Evolutionary conservation across 257 asterid species (phyloP), one percentile per base, ranked within the genome.

Genomic region (Plantago ovata): DNA sequence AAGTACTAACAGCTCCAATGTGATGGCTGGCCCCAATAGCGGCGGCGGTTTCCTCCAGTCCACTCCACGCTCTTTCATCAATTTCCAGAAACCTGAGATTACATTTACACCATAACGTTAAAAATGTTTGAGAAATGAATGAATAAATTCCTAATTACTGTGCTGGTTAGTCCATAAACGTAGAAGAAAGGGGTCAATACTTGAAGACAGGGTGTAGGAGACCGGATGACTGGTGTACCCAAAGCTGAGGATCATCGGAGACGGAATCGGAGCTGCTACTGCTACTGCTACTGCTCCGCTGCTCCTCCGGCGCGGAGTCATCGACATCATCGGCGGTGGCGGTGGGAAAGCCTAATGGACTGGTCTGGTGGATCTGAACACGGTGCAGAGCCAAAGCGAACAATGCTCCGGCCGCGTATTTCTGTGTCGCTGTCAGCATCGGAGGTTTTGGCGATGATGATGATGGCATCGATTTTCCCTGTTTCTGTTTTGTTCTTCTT

Each of bases 191-290:
- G 39, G 36, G 55, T 7, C 23, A 60, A 7, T 70, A 89, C 97
- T 67, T 74, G 88, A 86, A 89, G 18, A 89, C 57, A 2, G 97
- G 94, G 62, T 89, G 93, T 32, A 89, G 92, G 58, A 89, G 88
- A 42, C 77, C 73, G 51, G 80, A 71, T 48, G 89, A 78, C 28
- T 69, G 72, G 68, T 89, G 79, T 55, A 76, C 89, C 97, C 97
- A 89, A 12, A 81, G 81, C 68, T 73, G 74, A 48, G 84, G 82
- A 38, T 80, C 94, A 36, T 73, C 84, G 38, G 95, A 62, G 62
- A 84, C 85, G 60, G 94, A 81, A 23, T 81, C 95, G 51, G 76
- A 48, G 14, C 90, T 81, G 76, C 95, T 79, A 65, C 86, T 65
- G 76, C 95, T 79, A 65, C 86, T 65, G 50, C 69, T 75, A 69